Percentiles rank a stretch among this genome's conserved stretches.
phyloP scores from a whole-genome alignment of 139 green algal genomes.

The Marvania coccoides region DNA sequence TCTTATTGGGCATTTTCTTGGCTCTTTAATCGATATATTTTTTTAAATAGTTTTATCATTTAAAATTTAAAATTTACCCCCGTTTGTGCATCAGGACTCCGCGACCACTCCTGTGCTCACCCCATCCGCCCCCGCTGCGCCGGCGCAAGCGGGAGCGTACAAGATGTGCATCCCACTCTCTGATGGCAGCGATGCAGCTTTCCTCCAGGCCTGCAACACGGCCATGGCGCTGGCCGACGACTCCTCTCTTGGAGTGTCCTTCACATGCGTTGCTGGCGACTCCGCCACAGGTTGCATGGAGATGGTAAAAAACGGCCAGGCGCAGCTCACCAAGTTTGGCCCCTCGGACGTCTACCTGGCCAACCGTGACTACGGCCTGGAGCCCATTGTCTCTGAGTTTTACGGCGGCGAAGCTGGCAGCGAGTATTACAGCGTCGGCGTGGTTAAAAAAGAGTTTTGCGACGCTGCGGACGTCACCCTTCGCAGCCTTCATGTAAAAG shows the following conservation, averaged over 20 bases:
- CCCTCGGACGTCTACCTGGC: not conserved
- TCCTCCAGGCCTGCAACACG: not conserved
- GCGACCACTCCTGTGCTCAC: no score
- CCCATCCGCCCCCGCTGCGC: no score
- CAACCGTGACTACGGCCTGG: not conserved
- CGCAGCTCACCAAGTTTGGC: not conserved
- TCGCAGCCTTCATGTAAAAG: not conserved
- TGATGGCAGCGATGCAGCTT: not conserved
- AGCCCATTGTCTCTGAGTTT: not conserved
- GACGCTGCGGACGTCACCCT: not conserved
- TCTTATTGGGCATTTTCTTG: no score
- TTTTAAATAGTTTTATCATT: no score
- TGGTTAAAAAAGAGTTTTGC: not conserved
- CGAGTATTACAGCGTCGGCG: not conserved
- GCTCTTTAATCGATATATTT: no score
- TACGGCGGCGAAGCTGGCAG: not conserved
- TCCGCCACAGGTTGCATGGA: not conserved
- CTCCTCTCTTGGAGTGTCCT: not conserved
- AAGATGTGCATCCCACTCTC: constrained; percentile 7
- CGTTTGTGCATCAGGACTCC: no score
- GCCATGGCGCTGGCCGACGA: not conserved
- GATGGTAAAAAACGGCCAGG: not conserved
- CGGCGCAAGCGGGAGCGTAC: no score
- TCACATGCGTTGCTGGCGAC: not conserved
- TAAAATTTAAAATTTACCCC: no score